phyloP scores from a whole-genome alignment of 2,329 filamentous ascomycete genomes.

The Curvularia lunata region DNA sequence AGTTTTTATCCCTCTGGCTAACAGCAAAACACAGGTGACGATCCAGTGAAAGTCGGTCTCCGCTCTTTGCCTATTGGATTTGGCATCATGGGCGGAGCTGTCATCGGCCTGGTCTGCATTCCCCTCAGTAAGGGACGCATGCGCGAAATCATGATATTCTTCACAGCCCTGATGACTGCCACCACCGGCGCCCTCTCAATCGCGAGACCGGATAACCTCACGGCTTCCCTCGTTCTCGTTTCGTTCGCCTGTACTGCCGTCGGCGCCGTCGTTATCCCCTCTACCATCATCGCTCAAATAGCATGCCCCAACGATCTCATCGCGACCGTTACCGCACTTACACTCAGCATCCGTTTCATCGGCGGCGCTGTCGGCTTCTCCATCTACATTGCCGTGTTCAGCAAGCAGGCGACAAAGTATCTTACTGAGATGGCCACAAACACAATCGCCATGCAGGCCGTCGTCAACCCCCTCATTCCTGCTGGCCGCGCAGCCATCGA shows the following conservation, averaged over 20 bases:
- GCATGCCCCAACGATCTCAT: constrained; percentile 74
- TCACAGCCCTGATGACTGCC: constrained; percentile 69
- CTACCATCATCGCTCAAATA: constrained; percentile 71
- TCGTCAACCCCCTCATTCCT: constrained; percentile 45
- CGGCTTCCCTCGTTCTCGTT: constrained; percentile 63
- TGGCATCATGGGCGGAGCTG: constrained; percentile 66
- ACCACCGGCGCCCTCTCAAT: constrained; percentile 63
- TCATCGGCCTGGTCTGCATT: constrained; percentile 64
- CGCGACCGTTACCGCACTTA: constrained; percentile 71
- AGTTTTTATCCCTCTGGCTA: neutral
- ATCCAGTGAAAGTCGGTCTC: constrained; percentile 68
- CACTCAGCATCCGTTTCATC: constrained; percentile 71
- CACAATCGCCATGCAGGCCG: constrained; percentile 57
- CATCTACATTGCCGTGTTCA: constrained; percentile 51
- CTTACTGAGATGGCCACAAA: constrained; percentile 42
- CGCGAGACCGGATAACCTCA: constrained; percentile 60
- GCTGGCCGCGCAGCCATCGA: constrained; percentile 59
- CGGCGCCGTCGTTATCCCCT: constrained; percentile 71
- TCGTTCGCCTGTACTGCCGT: constrained; percentile 68
- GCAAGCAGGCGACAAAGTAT: constrained; percentile 30
- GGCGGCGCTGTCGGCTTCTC: constrained; percentile 70
- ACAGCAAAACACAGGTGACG: constrained; percentile 51
- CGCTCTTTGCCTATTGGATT: constrained; percentile 70
- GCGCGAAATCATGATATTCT: constrained; percentile 64
- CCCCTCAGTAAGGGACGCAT: constrained; percentile 65